Conservation (phyloP, 768 basidiomycete genomes). For the Strobilomyces dryophilus region DNA sequence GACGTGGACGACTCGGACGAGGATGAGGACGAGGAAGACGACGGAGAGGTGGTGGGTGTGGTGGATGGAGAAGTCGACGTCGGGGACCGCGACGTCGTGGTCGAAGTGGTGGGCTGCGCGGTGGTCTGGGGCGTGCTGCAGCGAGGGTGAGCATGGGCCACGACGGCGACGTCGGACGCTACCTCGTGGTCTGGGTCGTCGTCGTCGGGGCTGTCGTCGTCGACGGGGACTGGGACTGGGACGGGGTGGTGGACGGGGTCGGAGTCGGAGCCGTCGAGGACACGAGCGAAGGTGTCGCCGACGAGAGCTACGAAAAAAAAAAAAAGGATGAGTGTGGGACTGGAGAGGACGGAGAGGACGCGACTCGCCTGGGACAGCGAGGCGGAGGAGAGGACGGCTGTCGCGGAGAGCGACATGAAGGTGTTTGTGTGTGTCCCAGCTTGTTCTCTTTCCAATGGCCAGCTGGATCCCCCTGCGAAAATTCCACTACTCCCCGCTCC, state of each 20-base stretch:
- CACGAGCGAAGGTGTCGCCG: too few relatives aligned
- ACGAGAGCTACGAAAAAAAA: too few relatives aligned
- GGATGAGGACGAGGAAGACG: background rate
- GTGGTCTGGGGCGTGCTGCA: conserved; percentile 4
- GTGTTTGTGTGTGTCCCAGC: too few relatives aligned
- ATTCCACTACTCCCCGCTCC: conserved; percentile 5
- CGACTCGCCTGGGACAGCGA: too few relatives aligned
- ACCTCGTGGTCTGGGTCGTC: background rate
- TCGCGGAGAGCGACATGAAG: too few relatives aligned
- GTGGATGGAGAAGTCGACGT: background rate
- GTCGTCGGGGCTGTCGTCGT: background rate
- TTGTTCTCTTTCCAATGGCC: background rate
- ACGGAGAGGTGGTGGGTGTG: background rate
- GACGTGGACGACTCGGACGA: background rate
- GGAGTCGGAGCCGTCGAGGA: background rate
- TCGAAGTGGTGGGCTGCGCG: background rate
- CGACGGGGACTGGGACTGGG: background rate
- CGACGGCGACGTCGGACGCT: background rate
- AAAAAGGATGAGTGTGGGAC: too few relatives aligned
- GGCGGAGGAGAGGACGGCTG: too few relatives aligned
- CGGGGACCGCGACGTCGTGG: background rate
- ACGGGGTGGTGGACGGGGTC: background rate
- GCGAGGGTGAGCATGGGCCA: background rate
- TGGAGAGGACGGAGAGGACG: too few relatives aligned
- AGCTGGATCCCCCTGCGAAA: background rate